These are phyloP conservation scores for Astraeus odoratus DNA, from an alignment of 768 basidiomycete species.

Conservation along the genomic window DNA sequence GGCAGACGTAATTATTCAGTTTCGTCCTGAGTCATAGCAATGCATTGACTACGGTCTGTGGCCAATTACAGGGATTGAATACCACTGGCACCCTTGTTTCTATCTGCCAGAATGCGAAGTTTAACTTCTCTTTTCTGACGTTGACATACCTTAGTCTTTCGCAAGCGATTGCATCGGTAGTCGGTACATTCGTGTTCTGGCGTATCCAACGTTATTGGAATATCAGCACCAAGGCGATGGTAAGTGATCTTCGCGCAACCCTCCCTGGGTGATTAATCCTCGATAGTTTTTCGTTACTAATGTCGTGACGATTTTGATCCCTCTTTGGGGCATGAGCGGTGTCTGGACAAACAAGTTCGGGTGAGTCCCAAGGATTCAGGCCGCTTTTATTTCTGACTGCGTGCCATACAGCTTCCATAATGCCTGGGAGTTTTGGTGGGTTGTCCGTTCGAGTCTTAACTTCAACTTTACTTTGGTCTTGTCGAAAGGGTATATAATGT, in stretches of 20 bases:
- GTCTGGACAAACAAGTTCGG: conserved; percentile 75
- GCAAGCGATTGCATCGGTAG: conserved; percentile 69
- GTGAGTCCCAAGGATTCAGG: conserved; percentile 28
- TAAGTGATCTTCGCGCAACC: conserved; percentile 17
- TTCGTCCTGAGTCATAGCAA: background rate
- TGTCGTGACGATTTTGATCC: conserved; percentile 68
- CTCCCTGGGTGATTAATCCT: background rate
- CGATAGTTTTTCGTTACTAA: conserved; percentile 69
- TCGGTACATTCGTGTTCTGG: conserved; percentile 73
- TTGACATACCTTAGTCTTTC: conserved; percentile 73
- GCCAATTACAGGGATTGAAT: conserved; percentile 59
- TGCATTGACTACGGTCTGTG: background rate
- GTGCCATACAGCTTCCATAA: conserved; percentile 56
- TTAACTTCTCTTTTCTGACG: conserved; percentile 73
- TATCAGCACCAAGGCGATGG: conserved; percentile 78
- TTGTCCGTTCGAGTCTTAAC: conserved; percentile 4
- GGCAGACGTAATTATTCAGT: conserved; percentile 49
- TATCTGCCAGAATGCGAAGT: conserved; percentile 78
- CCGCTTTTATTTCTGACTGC: background rate
- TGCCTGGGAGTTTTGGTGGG: conserved; percentile 80
- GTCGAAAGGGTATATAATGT: conserved; percentile 65
- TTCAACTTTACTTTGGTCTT: background rate
- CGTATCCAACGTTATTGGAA: conserved; percentile 76
- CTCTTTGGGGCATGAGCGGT: conserved; percentile 82
- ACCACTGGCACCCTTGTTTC: conserved; percentile 69